Evolutionary conservation across 116 monocot genomes (phyloP).

Genomic region (Posidonia oceanica): DNA sequence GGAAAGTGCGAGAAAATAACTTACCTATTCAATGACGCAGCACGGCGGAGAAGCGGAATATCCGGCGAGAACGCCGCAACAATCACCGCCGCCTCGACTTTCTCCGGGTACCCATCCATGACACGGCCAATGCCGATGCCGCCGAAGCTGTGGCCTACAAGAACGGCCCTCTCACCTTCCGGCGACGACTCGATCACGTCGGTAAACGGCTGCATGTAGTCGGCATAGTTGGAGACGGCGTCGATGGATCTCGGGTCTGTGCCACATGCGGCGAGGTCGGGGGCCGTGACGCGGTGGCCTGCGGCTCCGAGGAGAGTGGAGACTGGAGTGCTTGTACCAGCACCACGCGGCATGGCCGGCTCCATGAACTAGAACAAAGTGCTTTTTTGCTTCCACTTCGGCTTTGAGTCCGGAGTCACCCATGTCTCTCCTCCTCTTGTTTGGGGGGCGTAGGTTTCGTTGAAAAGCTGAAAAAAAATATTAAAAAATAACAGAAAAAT

Average conservation of each 20-base stretch:
- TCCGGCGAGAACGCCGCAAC: conserved; percentile 15
- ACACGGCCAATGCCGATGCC: conserved; percentile 20
- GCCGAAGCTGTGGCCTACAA: conserved; percentile 39
- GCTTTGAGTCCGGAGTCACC: no score
- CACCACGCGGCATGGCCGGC: conserved; percentile 29
- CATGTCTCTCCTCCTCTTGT: no score
- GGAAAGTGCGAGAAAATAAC: no score
- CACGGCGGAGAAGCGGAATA: background rate
- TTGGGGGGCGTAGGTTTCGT: no score
- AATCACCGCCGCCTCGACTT: conserved; percentile 24
- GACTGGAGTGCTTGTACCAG: conserved; percentile 42
- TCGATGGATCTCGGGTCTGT: conserved; percentile 7
- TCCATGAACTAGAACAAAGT: conserved; percentile 35
- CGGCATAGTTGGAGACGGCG: conserved; percentile 14
- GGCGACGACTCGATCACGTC: conserved; percentile 8
- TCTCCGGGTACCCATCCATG: conserved; percentile 28
- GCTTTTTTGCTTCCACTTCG: background rate
- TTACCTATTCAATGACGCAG: background rate
- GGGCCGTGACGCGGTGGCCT: conserved; percentile 18
- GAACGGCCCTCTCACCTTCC: conserved; percentile 11
- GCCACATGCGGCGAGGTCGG: conserved; percentile 28
- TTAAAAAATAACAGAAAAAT: no score
- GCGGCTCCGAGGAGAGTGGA: conserved; percentile 2
- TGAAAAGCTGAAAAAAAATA: no score
- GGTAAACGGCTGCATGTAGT: conserved; percentile 17